Evolutionary conservation across 164 flowering plant species (phyloP).

Genomic region (Echeveria elegans): DNA sequence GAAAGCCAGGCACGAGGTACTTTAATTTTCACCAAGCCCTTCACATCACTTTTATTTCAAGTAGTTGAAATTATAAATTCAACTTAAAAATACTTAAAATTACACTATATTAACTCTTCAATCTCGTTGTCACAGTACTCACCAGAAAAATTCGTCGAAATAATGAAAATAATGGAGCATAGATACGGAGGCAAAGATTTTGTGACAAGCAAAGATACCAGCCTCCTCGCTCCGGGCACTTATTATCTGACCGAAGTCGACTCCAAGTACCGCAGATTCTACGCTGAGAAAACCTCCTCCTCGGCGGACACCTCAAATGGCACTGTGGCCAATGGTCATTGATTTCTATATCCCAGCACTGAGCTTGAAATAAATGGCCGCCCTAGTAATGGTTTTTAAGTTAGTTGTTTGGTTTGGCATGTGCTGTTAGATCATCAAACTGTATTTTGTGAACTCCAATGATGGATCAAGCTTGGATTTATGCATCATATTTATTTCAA

Average conservation of each 20-base stretch:
- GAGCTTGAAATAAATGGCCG: not conserved
- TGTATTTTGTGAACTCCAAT: not conserved
- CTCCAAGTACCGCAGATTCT: constrained; percentile 83
- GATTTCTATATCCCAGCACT: constrained; percentile 1
- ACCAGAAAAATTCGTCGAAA: constrained; percentile 77
- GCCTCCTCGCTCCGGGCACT: constrained; percentile 71
- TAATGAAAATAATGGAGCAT: constrained; percentile 84
- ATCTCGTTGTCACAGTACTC: constrained; percentile 34
- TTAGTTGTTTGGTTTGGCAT: not conserved
- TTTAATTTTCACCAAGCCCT: not conserved
- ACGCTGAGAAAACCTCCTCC: constrained; percentile 51
- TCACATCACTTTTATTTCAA: not conserved
- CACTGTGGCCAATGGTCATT: constrained; percentile 52
- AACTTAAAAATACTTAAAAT: not conserved
- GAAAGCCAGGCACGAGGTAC: constrained; percentile 80
- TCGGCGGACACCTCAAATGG: constrained; percentile 33
- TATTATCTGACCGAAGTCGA: constrained; percentile 88
- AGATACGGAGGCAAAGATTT: constrained; percentile 87
- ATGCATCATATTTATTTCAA: too few relatives aligned
- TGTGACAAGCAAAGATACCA: constrained; percentile 65
- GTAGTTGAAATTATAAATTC: not conserved
- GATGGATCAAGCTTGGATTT: not conserved
- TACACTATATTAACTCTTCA: not conserved
- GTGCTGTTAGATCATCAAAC: not conserved
- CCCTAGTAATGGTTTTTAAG: not conserved